A percentile compares a stretch with the other conserved stretches of the same genome.
Evolutionary conservation across 768 basidiomycete genomes (phyloP).

Genomic region (Boletus subcaerulescens): DNA sequence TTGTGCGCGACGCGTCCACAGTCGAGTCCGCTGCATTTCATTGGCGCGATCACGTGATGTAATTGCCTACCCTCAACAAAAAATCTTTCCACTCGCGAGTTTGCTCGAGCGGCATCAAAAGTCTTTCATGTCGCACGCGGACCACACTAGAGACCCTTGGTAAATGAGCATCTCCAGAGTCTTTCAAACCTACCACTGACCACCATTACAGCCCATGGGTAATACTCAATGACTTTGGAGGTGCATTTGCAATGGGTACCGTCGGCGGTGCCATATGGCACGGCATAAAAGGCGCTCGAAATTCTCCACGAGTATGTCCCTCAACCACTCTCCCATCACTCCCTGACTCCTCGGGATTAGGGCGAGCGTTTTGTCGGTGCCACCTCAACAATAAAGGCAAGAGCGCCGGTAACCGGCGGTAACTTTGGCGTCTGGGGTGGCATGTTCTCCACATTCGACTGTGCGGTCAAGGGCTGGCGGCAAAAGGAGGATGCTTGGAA

Average conservation of each 20-base stretch:
- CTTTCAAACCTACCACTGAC: constrained; percentile 2
- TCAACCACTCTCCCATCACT: not conserved
- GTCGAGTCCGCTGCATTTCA: constrained; percentile 10
- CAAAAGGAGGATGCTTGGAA: constrained; percentile 99
- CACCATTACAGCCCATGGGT: constrained; percentile 81
- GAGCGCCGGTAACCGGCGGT: constrained; percentile 96
- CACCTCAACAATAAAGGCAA: constrained; percentile 93
- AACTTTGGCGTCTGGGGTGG: constrained; percentile 97
- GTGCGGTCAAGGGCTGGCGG: constrained; percentile 93
- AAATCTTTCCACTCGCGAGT: constrained; percentile 13
- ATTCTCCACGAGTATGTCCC: constrained; percentile 81
- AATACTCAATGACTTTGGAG: constrained; percentile 96
- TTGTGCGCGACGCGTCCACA: constrained; percentile 21
- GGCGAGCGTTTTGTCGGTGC: constrained; percentile 95
- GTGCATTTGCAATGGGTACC: constrained; percentile 96
- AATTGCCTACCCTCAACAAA: constrained; percentile 32
- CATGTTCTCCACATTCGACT: constrained; percentile 98
- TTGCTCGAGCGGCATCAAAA: no score
- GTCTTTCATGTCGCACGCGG: constrained; percentile 73
- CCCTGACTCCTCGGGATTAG: constrained; percentile 37
- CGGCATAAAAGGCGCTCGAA: constrained; percentile 95
- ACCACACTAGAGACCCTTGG: constrained; percentile 95
- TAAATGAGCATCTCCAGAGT: constrained; percentile 22
- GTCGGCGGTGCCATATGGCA: constrained; percentile 99
- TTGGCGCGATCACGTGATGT: constrained; percentile 32